Conservation (phyloP, 257 asterid species). For the Solanum gracilifrons region DNA sequence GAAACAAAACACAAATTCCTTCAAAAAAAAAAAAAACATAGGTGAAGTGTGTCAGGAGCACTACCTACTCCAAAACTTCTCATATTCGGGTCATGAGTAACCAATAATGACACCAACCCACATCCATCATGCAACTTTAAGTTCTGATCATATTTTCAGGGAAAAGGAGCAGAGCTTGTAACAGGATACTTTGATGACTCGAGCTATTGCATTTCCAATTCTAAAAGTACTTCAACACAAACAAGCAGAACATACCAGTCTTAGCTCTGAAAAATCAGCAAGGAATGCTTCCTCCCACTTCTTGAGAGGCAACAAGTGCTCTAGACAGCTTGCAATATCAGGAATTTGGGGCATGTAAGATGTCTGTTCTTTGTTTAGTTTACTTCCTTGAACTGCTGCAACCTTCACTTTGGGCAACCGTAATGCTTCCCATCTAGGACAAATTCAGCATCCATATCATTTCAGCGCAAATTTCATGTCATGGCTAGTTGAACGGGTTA, state of each 20-base stretch:
- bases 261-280: constrained; percentile 68
- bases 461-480: not conserved
- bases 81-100: not conserved
- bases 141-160: not conserved
- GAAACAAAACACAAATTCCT: constrained; percentile 9
- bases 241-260: constrained; percentile 39
- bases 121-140: not conserved
- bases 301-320: constrained; percentile 66
- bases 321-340: constrained; percentile 62
- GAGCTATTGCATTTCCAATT: not conserved
- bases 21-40: not conserved
- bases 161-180: not conserved
- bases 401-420: constrained; percentile 66
- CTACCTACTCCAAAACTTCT: not conserved
- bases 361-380: constrained; percentile 52
- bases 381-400: constrained; percentile 38
- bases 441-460: not conserved
- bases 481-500: not conserved
- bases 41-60: not conserved
- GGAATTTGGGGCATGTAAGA: constrained; percentile 91
- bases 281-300: constrained; percentile 94
- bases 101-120: not conserved
- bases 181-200: not conserved
- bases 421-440: constrained; percentile 77
- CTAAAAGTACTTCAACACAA: not conserved